These are phyloP conservation scores for Quercus suber DNA, from an alignment of 306 rosid genomes.

Conservation along the genomic window DNA sequence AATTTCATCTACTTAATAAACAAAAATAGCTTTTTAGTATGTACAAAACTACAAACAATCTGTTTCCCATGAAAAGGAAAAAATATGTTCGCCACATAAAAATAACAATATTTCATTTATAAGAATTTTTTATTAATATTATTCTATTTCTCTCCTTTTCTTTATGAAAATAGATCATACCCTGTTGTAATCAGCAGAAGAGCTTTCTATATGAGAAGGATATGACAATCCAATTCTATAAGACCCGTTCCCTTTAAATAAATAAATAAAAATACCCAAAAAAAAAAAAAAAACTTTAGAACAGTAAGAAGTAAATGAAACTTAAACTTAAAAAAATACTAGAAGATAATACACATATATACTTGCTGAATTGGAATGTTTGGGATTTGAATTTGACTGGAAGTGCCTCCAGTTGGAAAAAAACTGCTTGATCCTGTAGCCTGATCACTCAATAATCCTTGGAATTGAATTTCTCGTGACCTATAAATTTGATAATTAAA, in stretches of 20 bases:
- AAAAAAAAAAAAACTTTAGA: neutral
- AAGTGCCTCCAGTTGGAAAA: neutral
- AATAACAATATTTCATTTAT: too few species aligned
- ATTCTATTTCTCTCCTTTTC: too few species aligned
- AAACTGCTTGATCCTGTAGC: neutral
- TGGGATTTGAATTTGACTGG: conserved; percentile 7
- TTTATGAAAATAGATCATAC: too few species aligned
- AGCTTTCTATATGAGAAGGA: neutral
- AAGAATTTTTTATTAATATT: too few species aligned
- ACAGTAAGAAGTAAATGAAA: neutral
- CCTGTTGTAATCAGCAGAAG: neutral
- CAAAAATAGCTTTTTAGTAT: too few species aligned
- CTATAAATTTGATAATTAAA: neutral
- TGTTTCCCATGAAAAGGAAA: too few species aligned
- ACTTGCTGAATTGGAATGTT: conserved; percentile 13
- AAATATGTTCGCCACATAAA: too few species aligned
- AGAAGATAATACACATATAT: neutral
- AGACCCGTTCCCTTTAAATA: too few species aligned
- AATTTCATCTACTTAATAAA: too few species aligned
- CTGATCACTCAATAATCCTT: neutral
- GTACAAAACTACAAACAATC: too few species aligned
- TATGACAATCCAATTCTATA: neutral
- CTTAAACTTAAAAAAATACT: neutral
- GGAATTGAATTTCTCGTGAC: conserved; percentile 18
- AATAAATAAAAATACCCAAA: neutral